Conservation (phyloP, 1,284 basidiomycete genomes). For the Moniliophthora roreri region DNA sequence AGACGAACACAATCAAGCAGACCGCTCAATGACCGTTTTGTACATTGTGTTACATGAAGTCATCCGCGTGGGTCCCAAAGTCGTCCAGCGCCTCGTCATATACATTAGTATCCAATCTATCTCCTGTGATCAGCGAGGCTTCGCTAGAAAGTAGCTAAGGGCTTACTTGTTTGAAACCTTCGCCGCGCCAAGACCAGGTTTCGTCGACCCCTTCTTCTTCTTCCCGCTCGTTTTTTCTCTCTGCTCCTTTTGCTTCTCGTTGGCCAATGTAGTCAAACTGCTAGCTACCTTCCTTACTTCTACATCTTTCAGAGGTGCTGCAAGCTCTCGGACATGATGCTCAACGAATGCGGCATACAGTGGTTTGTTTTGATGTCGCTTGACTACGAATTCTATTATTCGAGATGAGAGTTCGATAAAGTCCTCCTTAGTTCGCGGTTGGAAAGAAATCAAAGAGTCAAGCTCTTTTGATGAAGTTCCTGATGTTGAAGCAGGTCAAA, state of each 20-base stretch:
- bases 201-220: conserved; percentile 81
- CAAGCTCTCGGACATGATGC: conserved; percentile 73
- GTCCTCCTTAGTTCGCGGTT: conserved; percentile 86
- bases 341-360: conserved; percentile 84
- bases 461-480: conserved; percentile 69
- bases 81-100: conserved; percentile 89
- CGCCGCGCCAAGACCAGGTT: conserved; percentile 72
- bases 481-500: conserved; percentile 25
- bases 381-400: conserved; percentile 73
- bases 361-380: conserved; percentile 77
- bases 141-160: conserved; percentile 2
- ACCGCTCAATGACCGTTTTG: too few species aligned
- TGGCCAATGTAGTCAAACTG: conserved; percentile 80
- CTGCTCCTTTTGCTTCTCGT: conserved; percentile 92
- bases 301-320: conserved; percentile 77
- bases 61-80: conserved; percentile 65
- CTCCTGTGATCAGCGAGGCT: background rate
- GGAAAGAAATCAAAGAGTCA: conserved; percentile 65
- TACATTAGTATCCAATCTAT: conserved; percentile 66
- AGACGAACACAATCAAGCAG: background rate
- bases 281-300: conserved; percentile 88
- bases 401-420: conserved; percentile 71
- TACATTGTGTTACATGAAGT: conserved; percentile 63
- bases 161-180: conserved; percentile 66
- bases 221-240: conserved; percentile 84